phyloP scores from a whole-genome alignment of 2,329 filamentous ascomycete genomes.

The Alternaria hordeiaustralica region DNA sequence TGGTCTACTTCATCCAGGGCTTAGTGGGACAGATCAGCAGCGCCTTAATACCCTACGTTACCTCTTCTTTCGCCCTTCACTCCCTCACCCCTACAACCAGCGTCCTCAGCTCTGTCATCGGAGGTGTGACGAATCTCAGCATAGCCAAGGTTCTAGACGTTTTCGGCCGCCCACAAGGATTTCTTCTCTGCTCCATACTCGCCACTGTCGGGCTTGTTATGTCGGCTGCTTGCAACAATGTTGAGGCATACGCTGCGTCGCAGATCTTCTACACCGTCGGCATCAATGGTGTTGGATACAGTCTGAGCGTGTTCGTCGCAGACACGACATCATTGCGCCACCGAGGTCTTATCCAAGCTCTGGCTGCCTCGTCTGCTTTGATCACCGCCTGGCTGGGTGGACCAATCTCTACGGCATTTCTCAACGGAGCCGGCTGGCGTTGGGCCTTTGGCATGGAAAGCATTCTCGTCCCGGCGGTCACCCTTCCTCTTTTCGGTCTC shows the following conservation, averaged over 20 bases:
- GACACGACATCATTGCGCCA: slow-evolving; percentile 70
- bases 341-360: slow-evolving; percentile 67
- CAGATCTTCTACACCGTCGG: slow-evolving; percentile 64
- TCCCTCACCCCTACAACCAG: slow-evolving; percentile 40
- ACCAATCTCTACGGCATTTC: slow-evolving; percentile 41
- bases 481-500: slow-evolving; percentile 66
- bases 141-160: slow-evolving; percentile 49
- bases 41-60: slow-evolving; percentile 47
- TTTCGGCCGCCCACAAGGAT: slow-evolving; percentile 47
- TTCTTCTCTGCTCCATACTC: slow-evolving; percentile 31
- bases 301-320: slow-evolving; percentile 62
- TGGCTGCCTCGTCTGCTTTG: slow-evolving; percentile 25
- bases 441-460: slow-evolving; percentile 73
- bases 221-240: slow-evolving; percentile 67
- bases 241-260: slow-evolving; percentile 67
- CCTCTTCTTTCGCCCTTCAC: slow-evolving; percentile 38
- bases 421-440: slow-evolving; percentile 62
- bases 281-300: slow-evolving; percentile 1
- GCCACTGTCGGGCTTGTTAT: slow-evolving; percentile 58
- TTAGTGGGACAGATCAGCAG: slow-evolving; percentile 49
- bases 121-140: slow-evolving; percentile 43
- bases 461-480: slow-evolving; percentile 67
- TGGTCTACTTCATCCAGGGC: slow-evolving; percentile 51
- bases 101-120: slow-evolving; percentile 43
- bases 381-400: slow-evolving; percentile 29